Evolutionary conservation across 768 basidiomycete genomes (phyloP).

Genomic region (Cystofilobasidium ferigula): DNA sequence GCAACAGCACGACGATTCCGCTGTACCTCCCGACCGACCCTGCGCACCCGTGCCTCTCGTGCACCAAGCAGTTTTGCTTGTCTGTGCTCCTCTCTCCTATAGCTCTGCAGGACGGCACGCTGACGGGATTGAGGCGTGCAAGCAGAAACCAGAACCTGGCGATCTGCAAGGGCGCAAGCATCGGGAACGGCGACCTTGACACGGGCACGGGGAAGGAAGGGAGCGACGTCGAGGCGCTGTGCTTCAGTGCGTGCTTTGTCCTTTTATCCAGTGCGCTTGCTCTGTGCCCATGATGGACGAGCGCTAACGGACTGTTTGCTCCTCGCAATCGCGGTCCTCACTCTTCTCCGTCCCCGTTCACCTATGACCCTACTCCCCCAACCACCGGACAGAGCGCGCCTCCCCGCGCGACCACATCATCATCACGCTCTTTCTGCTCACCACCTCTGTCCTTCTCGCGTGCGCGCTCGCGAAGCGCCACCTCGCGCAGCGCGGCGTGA

Average conservation of each 20-base stretch:
- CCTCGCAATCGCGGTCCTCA: not conserved
- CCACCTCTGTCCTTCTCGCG: not conserved
- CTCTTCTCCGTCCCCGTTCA: not conserved
- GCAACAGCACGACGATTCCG: constrained; percentile 75
- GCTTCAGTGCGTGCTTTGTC: constrained; percentile 62
- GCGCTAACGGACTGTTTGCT: not conserved
- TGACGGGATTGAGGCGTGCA: not conserved
- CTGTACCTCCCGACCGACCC: constrained; percentile 72
- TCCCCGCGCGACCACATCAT: constrained; percentile 10
- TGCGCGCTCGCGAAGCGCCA: not conserved
- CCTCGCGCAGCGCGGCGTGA: not conserved
- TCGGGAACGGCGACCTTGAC: constrained; percentile 52
- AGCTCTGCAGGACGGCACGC: not conserved
- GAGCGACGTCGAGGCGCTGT: constrained; percentile 76
- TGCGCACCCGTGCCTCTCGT: constrained; percentile 79
- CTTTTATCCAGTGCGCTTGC: not conserved
- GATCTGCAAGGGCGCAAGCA: constrained; percentile 46
- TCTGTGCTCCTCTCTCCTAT: not conserved
- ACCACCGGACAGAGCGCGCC: not conserved
- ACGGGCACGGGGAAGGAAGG: constrained; percentile 90
- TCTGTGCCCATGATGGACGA: not conserved
- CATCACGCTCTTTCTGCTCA: not conserved
- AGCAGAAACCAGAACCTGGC: constrained; percentile 61
- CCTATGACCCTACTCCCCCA: not conserved
- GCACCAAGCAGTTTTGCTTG: constrained; percentile 82